Conservation (phyloP, 352 stramenopile species). For the Globisporangium irregulare region DNA sequence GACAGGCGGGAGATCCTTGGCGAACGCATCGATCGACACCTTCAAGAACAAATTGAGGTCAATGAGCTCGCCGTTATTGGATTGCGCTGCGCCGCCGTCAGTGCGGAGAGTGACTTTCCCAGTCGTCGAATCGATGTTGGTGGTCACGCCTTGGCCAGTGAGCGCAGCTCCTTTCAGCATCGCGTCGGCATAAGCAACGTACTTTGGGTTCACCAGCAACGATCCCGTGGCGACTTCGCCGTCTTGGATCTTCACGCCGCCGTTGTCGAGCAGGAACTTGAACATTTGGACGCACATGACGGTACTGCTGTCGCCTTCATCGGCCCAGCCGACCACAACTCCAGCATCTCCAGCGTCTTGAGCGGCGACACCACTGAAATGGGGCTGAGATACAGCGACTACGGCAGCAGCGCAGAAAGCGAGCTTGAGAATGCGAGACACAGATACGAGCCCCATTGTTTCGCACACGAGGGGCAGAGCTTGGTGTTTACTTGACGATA, state of each 20-base stretch:
- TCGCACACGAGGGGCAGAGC: not conserved
- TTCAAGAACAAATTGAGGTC: constrained; percentile 10
- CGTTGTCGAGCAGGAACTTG: constrained; percentile 13
- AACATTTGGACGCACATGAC: constrained; percentile 13
- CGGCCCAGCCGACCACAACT: constrained; percentile 2
- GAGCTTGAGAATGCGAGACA: not conserved
- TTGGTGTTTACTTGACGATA: not conserved
- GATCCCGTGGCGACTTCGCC: constrained; percentile 8
- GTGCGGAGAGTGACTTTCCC: constrained; percentile 7
- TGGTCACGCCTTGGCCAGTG: constrained; percentile 3
- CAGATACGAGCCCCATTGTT: not conserved
- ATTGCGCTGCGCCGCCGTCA: not conserved
- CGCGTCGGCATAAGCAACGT: not conserved
- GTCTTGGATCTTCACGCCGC: constrained; percentile 5
- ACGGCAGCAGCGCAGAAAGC: not conserved
- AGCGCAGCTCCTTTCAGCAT: constrained; percentile 1
- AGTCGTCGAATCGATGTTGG: not conserved
- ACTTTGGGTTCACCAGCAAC: constrained; percentile 4
- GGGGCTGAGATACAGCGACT: not conserved
- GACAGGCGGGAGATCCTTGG: constrained; percentile 6
- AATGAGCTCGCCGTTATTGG: constrained; percentile 7
- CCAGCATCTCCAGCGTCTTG: not conserved
- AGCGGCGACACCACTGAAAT: not conserved
- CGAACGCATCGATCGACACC: constrained; percentile 12
- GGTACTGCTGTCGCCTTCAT: constrained; percentile 11